Base-by-base conservation (phyloP, 805 yeast species). In the Cyberlindnera saturnus region DNA sequence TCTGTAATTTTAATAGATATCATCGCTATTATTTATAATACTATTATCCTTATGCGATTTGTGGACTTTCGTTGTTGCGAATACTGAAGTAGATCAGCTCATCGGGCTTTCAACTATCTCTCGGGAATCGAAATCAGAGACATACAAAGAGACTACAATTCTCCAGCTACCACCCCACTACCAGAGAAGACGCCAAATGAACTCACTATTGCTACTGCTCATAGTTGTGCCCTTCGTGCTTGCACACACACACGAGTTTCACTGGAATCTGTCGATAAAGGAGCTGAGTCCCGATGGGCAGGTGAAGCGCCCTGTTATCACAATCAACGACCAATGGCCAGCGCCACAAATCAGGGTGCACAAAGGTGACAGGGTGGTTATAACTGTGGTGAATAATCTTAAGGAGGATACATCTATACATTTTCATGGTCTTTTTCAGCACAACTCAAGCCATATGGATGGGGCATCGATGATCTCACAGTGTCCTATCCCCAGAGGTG, bases 391-490 rank as follows among this genome's bases (percentile, higher is more conserved):
- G 34, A 77, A 76, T 49, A 51, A 56, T 17, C 57, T 69, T 6
- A 64, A 62, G 3, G 73, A 69, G 39, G 53, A 67, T 0, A 83
- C 91, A 13, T 51, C 76, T 1, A 39, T 76, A n/a, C 82, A 77
- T 49, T 75, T 74, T 56, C 99, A 91, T 66, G 99, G 99, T 44
- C 60, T 93, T 60, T 93, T 85, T 79, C 72, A 67, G 50, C 73
- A 81, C 52, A 86, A 84, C 26, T 66, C 90, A 14, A 70, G 62
- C 55, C 81, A 74, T 59, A 84, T 85, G 91, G 99, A 91, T 64
- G 99, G 99, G 46, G 95, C 96, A 14, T 85, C 85, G 55, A 70
- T 77, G 77, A 73, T 91, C 36, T 79, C 86, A 31, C 97, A 91
- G 67, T 49, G 53, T 16, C 53, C 76, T 2, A 71, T 77, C n/a